These are phyloP conservation scores for Colletotrichum sp. DNA, from an alignment of 2,329 filamentous ascomycete genomes.

Conservation along the genomic window DNA sequence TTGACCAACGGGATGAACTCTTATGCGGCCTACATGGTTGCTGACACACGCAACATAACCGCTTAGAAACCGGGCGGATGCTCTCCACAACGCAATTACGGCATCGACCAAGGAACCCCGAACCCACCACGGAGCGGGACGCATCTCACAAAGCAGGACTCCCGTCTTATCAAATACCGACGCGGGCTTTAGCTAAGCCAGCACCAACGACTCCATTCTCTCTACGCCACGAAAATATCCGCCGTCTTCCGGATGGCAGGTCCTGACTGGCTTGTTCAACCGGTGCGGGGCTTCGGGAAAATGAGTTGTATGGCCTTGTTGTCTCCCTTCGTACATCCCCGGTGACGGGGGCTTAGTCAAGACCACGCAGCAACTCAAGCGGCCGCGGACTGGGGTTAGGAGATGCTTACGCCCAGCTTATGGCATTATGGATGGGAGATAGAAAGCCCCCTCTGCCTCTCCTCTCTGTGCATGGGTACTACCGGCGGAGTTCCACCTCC, in stretches of 20 bases:
- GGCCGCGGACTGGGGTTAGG: neutral
- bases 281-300: neutral
- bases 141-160: neutral
- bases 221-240: neutral
- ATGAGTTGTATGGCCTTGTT: neutral
- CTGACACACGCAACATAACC: neutral
- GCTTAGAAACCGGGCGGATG: neutral
- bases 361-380: neutral
- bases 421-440: neutral
- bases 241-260: neutral
- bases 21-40: neutral
- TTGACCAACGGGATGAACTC: neutral
- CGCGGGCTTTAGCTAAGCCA: conserved; percentile 17
- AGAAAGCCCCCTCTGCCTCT: neutral
- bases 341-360: conserved; percentile 14
- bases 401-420: neutral
- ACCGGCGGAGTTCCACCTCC: conserved; percentile 9
- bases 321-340: neutral
- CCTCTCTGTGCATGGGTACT: neutral
- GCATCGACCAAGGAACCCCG: neutral
- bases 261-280: neutral
- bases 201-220: neutral
- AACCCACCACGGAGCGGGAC: conserved; percentile 14
- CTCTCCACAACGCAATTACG: neutral
- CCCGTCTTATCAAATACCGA: neutral